Base-by-base conservation (phyloP, 148 eudicot genomes). In the Bassia scoparia region DNA sequence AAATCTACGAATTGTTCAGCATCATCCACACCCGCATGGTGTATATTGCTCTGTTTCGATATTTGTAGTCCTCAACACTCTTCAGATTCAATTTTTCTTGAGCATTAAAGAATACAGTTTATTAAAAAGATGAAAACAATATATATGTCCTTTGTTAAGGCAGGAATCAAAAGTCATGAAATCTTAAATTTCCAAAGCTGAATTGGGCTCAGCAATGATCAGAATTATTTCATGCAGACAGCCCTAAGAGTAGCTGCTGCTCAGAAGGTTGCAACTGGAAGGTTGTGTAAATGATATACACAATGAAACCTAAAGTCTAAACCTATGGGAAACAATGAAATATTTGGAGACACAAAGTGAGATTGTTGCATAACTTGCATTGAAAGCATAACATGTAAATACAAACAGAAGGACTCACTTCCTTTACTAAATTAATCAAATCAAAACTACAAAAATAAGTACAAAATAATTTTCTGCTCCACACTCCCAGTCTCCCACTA, bases 1-100 rank as follows among this genome's bases (percentile, higher is more conserved):
- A 43, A 92, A 96, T 65, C 84, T 78, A 62, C 77, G 84, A 81
- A 95, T n/a, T 91, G 88, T 78, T 91, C 90, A 60, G 97, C 94
- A n/a, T 95, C 99, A 83, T 95, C 93, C 84, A 92, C 90, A 74
- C 92, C 90, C 56, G 88, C 64, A 80, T 91, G 88, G 26, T 88
- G 75, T 72, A 82, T 78, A 74, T 72, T 84, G 79, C 99, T 95
- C 83, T 95, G 93, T 63, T 71, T 78, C 83, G n/a, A 78, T 95
- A 95, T 30, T 87, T 88, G 71, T 88, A 95, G 44, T 90, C 96
- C 64, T 80, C 82, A 58, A 80, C n/a, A 74, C 76, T 79, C 86
- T 81, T 84, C 84, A 95, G 77, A 74, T 88, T 89, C 82, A 95
- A 71, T 84, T 92, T 92, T 64, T 88, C 99, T n/a, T 95, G 86